Evolutionary conservation across 306 rosid genomes (phyloP), one percentile per base, ranked within the genome.

Genomic region (Vachellia collinsii): DNA sequence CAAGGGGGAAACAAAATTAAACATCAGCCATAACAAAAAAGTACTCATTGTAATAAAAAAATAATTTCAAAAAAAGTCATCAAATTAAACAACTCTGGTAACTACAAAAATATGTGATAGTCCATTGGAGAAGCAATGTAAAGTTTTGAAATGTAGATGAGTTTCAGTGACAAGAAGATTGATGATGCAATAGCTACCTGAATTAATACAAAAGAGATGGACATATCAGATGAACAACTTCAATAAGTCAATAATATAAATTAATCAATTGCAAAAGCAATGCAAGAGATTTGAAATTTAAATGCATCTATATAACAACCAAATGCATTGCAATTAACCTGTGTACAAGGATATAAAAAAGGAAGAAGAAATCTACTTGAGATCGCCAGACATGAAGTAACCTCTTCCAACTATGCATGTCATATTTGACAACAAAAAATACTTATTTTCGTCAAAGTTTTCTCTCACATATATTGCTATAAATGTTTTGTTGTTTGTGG

Each of bases 401-500:
- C n/a, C 48, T 71, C 70, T 41, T 51, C 59, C 36, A 54, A n/a
- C 61, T 36, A 16, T 0, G 71, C 0, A 68, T 11, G 63, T 39
- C 44, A 46, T 41, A 73, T 58, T 76, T 36, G 5, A 39, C 37
- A 22, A 43, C 4, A 48, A 53, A 67, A 77, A 62, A 48, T 0
- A 12, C 41, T 36, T 63, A 14, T 29, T 29, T 29, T 59, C 53
- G 16, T 58, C 70, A 34, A 34, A 72, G 47, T 58, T 76, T 64
- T 74, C 58, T n/a, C 34, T 73, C 38, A 38, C 20, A 72, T 41
- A 39, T 56, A 47, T 77, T 77, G 43, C 13, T 14, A 77, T 58
- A 72, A 61, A 17, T 17, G 51, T 47, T 80, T 22, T 5, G 13
- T 56, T 62, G 71, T 51, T 76, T 51, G 54, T 22, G 8, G 37